Base-by-base conservation (phyloP, 768 basidiomycete genomes). In the Amanita thiersii region DNA sequence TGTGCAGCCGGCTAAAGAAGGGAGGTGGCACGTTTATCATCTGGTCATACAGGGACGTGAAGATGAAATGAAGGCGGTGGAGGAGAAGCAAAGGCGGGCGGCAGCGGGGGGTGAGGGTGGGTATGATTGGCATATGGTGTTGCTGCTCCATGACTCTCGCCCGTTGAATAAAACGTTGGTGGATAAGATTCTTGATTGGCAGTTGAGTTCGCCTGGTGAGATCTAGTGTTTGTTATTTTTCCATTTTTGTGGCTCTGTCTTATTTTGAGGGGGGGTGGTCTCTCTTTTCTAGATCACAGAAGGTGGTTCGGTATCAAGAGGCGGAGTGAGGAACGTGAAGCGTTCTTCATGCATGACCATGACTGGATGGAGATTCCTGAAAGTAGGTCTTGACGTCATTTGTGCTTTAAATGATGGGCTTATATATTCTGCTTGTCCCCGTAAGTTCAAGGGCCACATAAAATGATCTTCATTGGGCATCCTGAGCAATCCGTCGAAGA, bases 401-500 rank as follows among this genome's bases (percentile, higher is more conserved):
- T n/a, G 2, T 21, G 10, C 1, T 1, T 29, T 1, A 29, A 3
- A 19, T 15, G 5, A n/a, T 42, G 33, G 7, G 9, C 14, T 6
- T 15, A 25, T 4, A 6, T 25, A 10, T 4, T 5, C 7, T 32
- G 6, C 14, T 14, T 33, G 10, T 24, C 20, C 21, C 11, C 21
- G 18, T 15, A 3, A 21, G 26, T 28, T 11, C 34, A 8, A 28
- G 7, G 26, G 7, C 26, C 26, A 28, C 41, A 43, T 19, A 26
- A 43, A 6, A 43, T 43, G 41, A 37, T 43, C 10, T 43, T 43
- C 34, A 20, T 43, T 3, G 41, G 34, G 10, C 41, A 43, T n/a
- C 41, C 41, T 29, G 26, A n/a, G 12, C 41, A 43, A 26, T n/a
- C 18, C 18, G 14, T 36, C 8, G 33, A 43, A 7, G 41, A 43